phyloP scores from a whole-genome alignment of 352 stramenopile genomes.

The Phytopythium mirpurense region DNA sequence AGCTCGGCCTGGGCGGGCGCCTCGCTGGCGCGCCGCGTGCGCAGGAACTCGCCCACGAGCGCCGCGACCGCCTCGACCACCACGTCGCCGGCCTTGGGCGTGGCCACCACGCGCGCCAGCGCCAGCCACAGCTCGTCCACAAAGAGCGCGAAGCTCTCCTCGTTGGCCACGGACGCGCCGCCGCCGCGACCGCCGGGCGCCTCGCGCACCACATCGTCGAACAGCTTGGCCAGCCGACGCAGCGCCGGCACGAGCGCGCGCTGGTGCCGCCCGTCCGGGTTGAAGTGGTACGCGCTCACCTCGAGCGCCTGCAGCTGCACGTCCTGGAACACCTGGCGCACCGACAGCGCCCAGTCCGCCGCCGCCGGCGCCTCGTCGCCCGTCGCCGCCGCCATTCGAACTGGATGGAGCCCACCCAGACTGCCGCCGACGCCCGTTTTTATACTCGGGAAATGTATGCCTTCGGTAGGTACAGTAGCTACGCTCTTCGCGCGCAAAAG shows the following conservation, averaged over 20 bases:
- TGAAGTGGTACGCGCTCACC: constrained; percentile 30
- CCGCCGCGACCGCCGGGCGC: no score
- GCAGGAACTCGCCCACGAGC: constrained; percentile 49
- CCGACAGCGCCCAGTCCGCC: constrained; percentile 46
- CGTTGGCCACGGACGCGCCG: constrained; percentile 24
- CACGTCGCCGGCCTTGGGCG: constrained; percentile 34
- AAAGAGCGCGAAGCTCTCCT: constrained; percentile 58
- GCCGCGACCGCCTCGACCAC: constrained; percentile 42
- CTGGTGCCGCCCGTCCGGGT: constrained; percentile 22
- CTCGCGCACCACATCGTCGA: constrained; percentile 33
- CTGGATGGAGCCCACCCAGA: no score
- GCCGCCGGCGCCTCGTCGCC: constrained; percentile 9
- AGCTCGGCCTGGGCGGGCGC: constrained; percentile 8
- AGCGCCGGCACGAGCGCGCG: constrained; percentile 42
- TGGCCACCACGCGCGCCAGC: constrained; percentile 40
- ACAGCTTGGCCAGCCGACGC: constrained; percentile 43
- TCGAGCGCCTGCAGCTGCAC: constrained; percentile 61
- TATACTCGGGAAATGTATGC: background rate
- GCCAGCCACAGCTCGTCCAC: constrained; percentile 58
- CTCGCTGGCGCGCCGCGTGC: constrained; percentile 18
- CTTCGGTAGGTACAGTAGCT: no score
- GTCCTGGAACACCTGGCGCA: constrained; percentile 65
- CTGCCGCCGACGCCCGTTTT: no score
- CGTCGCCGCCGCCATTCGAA: background rate
- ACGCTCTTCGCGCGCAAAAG: no score